These are phyloP conservation scores for Kingdonia uniflora DNA, from an alignment of 164 flowering plant genomes.

Conservation along the genomic window DNA sequence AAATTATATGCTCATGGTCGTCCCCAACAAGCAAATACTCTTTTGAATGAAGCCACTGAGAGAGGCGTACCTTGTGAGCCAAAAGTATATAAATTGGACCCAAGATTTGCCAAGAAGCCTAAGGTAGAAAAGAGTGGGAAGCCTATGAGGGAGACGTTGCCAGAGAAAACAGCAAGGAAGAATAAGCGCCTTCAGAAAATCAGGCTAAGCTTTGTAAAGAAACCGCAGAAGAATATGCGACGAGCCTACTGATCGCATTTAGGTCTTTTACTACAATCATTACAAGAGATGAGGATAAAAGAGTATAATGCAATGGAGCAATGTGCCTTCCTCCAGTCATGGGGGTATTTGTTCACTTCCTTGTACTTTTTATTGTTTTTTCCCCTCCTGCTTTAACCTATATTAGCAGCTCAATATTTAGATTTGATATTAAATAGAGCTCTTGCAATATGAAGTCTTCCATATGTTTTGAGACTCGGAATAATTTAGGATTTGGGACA, in stretches of 20 bases:
- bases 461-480: no score
- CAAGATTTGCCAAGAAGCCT: conserved; percentile 50
- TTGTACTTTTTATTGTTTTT: no score
- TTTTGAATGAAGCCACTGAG: conserved; percentile 53
- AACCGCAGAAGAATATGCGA: conserved; percentile 51
- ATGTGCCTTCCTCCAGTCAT: no score
- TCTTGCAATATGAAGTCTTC: no score
- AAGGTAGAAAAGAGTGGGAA: conserved; percentile 47
- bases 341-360: no score
- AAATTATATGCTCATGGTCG: conserved; percentile 62
- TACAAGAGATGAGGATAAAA: no score
- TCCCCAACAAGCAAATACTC: conserved; percentile 52
- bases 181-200: conserved; percentile 58
- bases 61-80: conserved; percentile 44
- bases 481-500: no score
- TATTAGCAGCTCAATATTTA: no score
- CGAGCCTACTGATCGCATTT: conserved; percentile 29
- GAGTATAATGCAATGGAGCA: no score
- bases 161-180: conserved; percentile 91
- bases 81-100: conserved; percentile 55
- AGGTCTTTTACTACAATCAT: not conserved
- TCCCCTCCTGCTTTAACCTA: no score
- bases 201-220: conserved; percentile 82
- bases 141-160: conserved; percentile 74
- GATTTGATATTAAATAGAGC: no score